Evolutionary conservation across 495 filamentous ascomycete species (phyloP).

Genomic region (Aspergillus ellipticus): DNA sequence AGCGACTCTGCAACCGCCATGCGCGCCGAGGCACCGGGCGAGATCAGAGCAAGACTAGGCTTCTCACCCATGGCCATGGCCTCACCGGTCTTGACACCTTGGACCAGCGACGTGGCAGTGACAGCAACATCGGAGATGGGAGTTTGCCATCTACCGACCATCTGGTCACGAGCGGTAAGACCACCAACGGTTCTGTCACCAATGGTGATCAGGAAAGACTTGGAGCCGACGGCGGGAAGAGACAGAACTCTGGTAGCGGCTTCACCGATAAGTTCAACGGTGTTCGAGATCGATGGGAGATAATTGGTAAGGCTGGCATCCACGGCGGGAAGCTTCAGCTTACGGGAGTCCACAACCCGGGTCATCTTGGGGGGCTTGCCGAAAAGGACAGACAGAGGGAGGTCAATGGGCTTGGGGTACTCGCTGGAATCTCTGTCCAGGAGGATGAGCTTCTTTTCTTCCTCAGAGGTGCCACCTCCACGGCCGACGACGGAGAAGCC

Average conservation of each 20-base stretch:
- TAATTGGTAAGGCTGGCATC: conserved; percentile 64
- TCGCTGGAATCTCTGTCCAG: conserved; percentile 77
- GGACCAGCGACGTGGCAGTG: conserved; percentile 73
- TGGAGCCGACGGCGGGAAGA: conserved; percentile 87
- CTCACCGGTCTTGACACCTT: conserved; percentile 76
- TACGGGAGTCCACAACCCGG: conserved; percentile 70
- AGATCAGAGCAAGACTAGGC: conserved; percentile 85
- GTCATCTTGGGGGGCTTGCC: conserved; percentile 86
- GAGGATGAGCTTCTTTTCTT: conserved; percentile 68
- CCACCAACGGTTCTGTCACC: conserved; percentile 90
- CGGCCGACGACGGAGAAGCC: conserved; percentile 90
- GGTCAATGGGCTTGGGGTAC: conserved; percentile 75
- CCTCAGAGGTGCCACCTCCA: conserved; percentile 58
- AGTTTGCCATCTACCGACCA: conserved; percentile 96
- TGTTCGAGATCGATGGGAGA: conserved; percentile 53
- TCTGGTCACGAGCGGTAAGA: conserved; percentile 83
- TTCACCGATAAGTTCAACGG: conserved; percentile 60
- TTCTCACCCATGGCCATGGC: conserved; percentile 98
- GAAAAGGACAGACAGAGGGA: conserved; percentile 89
- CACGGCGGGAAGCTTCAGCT: conserved; percentile 64
- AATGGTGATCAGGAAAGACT: conserved; percentile 96
- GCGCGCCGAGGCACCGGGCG: conserved; percentile 83
- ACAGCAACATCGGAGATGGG: conserved; percentile 93
- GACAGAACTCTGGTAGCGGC: conserved; percentile 77
- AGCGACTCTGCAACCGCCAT: conserved; percentile 96